Base-by-base conservation (phyloP, 768 basidiomycete species). In the Asterophora lycoperdoides region DNA sequence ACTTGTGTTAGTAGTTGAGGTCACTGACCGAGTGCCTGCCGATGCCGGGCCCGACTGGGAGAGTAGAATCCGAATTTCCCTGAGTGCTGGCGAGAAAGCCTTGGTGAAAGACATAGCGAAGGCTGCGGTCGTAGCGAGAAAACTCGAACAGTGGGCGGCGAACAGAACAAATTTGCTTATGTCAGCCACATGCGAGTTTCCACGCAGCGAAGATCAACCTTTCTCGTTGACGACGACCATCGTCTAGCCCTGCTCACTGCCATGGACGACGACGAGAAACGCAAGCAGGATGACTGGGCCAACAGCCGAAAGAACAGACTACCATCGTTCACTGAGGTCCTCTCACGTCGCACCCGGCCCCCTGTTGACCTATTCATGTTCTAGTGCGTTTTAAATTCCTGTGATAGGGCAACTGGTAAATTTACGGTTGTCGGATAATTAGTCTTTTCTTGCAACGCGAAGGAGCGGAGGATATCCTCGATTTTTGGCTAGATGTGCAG, bases 341-440 rank as follows among this genome's bases (percentile, higher is more conserved):
- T 98, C 23, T 89, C 89, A 15, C 78, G 95, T 58, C 79, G 87
- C 62, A 96, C 95, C 29, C 73, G 89, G 52, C 92, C 96, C 0
- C 96, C 96, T 15, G 92, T 99, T 28, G 96, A 99, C 73, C 77
- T 99, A 46, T 99, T 96, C 76, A 95, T 94, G 87, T 95, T 96
- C 74, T 95, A 95, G 93, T 96, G 63, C 68, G 89, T 88, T 36
- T 23, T n/a, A 7, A 8, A 15, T 26, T 41, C 8, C 40, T 28
- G 30, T 32, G 23, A 3, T 26, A 2, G 19, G 20, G 26, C 26
- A 28, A 41, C 28, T 37, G 8, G 35, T 38, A n/a, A 37, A 28
- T 19, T 5, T 20, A 26, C 34, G 9, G 10, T 46, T 6, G 36
- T 43, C 9, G 15, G 39, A 23, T 23, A 23, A 6, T 20, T 55